Base-by-base conservation (phyloP, 2,329 filamentous ascomycete genomes). In the Metarhizium guizhouense region DNA sequence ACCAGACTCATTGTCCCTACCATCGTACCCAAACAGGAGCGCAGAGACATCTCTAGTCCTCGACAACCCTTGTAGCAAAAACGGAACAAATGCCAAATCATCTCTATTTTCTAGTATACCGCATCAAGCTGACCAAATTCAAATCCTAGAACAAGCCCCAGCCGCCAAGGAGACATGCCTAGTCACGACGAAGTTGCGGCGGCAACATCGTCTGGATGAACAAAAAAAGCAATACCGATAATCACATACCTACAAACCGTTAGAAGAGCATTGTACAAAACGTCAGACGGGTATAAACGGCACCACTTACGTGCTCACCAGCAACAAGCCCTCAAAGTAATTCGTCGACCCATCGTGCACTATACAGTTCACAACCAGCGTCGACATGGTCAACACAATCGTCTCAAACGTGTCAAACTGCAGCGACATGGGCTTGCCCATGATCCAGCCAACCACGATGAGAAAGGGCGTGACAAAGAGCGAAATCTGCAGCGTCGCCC, bases 331-430 rank as follows among this genome's bases (percentile, higher is more conserved):
- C 30, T 61, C 58, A 36, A 61, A 59, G 34, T 61, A 61, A 20
- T 61, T 61, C 10, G 56, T 61, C 36, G 53, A 55, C 18, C 58
- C 58, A 32, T 55, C 59, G 8, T 55, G 59, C 8, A 61, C 58
- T 36, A 61, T 43, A 32, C 59, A 59, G 38, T 57, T 59, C 29
- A 61, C 59, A 3, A 59, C 58, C 54, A 61, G 36, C 3, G 56
- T 59, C 32, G 59, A 61, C 56, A 61, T 56, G 25, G 56, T 59
- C 20, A 59, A 42, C 6, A 61, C 58, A 48, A 59, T 57, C 1
- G 58, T 59, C 40, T 61, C 56, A 47, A 61, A 61, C 0, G 56
- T 59, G 53, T 61, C 58, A 49, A 61, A 61, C 25, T 59, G 55
- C 50, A 61, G 45, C 20, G 57, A 59, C 59, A 61, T 61, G 47